Conservation (phyloP, 176 grass and related monocot species). For the Puya raimondii region DNA sequence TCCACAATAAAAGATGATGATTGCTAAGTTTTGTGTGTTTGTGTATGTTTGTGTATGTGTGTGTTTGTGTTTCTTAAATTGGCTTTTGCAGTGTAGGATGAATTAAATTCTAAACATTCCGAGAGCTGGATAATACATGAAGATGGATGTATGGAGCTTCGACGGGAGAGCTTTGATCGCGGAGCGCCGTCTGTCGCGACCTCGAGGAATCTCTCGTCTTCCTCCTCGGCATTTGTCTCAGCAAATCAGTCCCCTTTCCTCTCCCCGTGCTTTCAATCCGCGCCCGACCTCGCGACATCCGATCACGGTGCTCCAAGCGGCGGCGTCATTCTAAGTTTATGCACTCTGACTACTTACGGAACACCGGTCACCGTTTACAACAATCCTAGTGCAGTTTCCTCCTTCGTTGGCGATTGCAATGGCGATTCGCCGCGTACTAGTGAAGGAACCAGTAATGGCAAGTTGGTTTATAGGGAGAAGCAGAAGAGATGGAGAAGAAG, state of each 20-base stretch:
- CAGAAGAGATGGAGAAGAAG: conserved; percentile 36
- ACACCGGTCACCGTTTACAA: conserved; percentile 53
- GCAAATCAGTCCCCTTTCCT: conserved; percentile 91
- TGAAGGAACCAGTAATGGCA: conserved; percentile 26
- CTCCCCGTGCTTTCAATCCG: conserved; percentile 54
- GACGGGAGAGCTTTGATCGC: conserved; percentile 69
- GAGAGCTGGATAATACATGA: conserved; percentile 36
- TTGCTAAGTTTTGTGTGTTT: no score
- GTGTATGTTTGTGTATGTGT: no score
- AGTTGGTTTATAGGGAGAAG: conserved; percentile 36
- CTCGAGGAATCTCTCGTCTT: conserved; percentile 72
- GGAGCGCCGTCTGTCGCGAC: conserved; percentile 47
- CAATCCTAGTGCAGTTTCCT: conserved; percentile 45
- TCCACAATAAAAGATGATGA: no score
- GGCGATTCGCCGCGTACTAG: conserved; percentile 39
- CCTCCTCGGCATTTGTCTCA: conserved; percentile 90
- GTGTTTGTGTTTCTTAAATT: background rate
- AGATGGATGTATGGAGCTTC: conserved; percentile 98
- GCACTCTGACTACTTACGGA: conserved; percentile 58
- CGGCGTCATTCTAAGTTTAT: conserved; percentile 17
- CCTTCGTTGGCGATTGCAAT: conserved; percentile 41
- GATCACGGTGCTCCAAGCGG: conserved; percentile 6
- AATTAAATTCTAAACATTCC: conserved; percentile 21
- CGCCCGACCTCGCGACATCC: conserved; percentile 21
- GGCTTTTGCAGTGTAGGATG: background rate